Percentiles rank a stretch among this genome's conserved stretches.
phyloP scores from a whole-genome alignment of 2,329 filamentous ascomycete genomes.

The Aspergillus hiratsukae region DNA sequence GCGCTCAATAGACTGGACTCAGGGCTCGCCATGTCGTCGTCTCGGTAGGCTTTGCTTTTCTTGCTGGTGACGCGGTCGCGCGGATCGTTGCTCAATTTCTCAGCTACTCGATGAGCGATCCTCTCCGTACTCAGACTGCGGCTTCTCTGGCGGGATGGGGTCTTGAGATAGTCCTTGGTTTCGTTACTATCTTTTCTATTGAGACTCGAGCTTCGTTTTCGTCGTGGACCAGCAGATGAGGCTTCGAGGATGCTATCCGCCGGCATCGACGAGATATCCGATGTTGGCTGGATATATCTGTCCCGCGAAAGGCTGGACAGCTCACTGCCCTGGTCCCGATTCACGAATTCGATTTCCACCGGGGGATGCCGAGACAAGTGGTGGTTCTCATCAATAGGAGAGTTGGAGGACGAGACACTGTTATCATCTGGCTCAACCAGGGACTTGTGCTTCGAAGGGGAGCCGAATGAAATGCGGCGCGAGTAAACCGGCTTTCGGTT shows the following conservation, averaged over 20 bases:
- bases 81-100: slow-evolving; percentile 57
- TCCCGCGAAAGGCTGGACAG: slow-evolving; percentile 57
- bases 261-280: slow-evolving; percentile 82
- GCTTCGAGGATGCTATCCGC: slow-evolving; percentile 66
- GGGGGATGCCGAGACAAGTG: slow-evolving; percentile 63
- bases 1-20: slow-evolving; percentile 60
- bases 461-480: slow-evolving; percentile 60
- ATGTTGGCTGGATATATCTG: slow-evolving; percentile 64
- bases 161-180: slow-evolving; percentile 50
- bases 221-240: slow-evolving; percentile 42
- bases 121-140: slow-evolving; percentile 63
- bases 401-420: slow-evolving; percentile 70
- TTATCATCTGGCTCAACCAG: slow-evolving; percentile 51
- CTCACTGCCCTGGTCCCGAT: slow-evolving; percentile 62
- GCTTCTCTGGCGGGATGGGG: slow-evolving; percentile 55
- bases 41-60: slow-evolving; percentile 43
- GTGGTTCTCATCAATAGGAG: slow-evolving; percentile 74
- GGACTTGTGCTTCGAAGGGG: slow-evolving; percentile 35
- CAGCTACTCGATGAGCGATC: slow-evolving; percentile 64
- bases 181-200: slow-evolving; percentile 36
- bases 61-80: slow-evolving; percentile 42
- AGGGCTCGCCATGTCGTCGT: slow-evolving; percentile 52
- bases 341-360: slow-evolving; percentile 84
- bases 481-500: slow-evolving; percentile 67
- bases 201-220: slow-evolving; percentile 49